Percentiles rank a stretch among this genome's conserved stretches.
These are phyloP conservation scores for Cornus florida DNA, from an alignment of 148 eudicot genomes.

Conservation along the genomic window DNA sequence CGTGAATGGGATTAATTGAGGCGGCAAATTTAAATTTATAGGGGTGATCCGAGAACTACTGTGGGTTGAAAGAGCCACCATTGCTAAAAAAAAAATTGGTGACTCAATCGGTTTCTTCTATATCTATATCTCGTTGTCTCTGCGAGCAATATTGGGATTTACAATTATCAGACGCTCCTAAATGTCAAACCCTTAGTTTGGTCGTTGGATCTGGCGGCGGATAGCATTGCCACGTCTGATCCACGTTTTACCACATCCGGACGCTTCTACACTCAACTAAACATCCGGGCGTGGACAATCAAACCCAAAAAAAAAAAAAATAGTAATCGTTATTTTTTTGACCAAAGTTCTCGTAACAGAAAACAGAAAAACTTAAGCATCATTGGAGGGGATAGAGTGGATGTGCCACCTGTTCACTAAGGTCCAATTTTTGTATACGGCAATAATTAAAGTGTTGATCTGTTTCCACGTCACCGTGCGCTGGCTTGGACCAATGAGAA, in stretches of 20 bases:
- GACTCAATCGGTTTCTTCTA: background rate
- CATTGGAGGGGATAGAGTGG: no score
- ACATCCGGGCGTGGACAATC: no score
- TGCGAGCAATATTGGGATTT: background rate
- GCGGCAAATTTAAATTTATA: constrained; percentile 11
- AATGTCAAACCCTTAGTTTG: background rate
- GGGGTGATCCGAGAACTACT: background rate
- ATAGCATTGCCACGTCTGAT: constrained; percentile 32
- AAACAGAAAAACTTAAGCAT: no score
- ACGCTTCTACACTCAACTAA: no score
- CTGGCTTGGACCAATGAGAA: background rate
- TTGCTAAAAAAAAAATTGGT: background rate
- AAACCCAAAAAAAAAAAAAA: no score
- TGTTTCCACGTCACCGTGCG: constrained; percentile 17
- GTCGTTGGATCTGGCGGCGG: constrained; percentile 16
- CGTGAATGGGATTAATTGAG: background rate
- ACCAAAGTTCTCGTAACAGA: no score
- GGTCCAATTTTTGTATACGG: background rate
- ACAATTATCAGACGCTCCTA: constrained; percentile 20
- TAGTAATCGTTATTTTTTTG: no score
- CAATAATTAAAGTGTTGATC: constrained; percentile 11
- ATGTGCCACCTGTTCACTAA: no score
- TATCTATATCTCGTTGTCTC: background rate
- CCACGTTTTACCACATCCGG: constrained; percentile 8
- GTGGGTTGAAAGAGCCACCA: constrained; percentile 11